Percentiles rank a stretch among this genome's conserved stretches.
These are phyloP conservation scores for Scheffersomyces coipomensis DNA, from an alignment of 805 yeast species.

Conservation along the genomic window DNA sequence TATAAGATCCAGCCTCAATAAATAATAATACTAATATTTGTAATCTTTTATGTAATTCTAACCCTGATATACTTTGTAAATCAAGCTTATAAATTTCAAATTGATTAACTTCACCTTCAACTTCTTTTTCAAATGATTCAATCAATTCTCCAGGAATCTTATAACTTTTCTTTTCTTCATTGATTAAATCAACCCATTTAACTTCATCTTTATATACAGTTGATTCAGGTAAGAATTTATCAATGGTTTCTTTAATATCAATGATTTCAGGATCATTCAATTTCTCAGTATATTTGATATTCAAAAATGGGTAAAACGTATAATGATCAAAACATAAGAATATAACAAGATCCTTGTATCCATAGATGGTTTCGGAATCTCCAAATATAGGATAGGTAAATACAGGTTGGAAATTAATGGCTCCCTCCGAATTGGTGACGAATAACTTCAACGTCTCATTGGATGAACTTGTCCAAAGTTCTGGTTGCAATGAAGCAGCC, in stretches of 20 bases:
- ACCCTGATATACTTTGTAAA: slow-evolving; percentile 38
- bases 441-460: slow-evolving; percentile 63
- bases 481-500: slow-evolving; percentile 51
- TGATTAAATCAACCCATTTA: slow-evolving; percentile 61
- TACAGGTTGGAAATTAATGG: slow-evolving; percentile 62
- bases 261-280: slow-evolving; percentile 53
- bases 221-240: slow-evolving; percentile 59
- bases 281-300: slow-evolving; percentile 54
- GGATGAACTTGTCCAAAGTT: slow-evolving; percentile 72
- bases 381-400: slow-evolving; percentile 96
- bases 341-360: slow-evolving; percentile 69
- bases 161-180: slow-evolving; percentile 45
- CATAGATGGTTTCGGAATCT: slow-evolving; percentile 84
- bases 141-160: slow-evolving; percentile 39
- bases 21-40: slow-evolving; percentile 79
- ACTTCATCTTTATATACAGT: slow-evolving; percentile 62
- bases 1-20: slow-evolving; percentile 92
- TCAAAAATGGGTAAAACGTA: slow-evolving; percentile 72
- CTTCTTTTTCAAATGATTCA: slow-evolving; percentile 28
- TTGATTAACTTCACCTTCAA: slow-evolving; percentile 20
- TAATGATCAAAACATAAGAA: slow-evolving; percentile 68
- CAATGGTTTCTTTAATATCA: slow-evolving; percentile 56
- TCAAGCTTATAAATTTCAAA: slow-evolving; percentile 55
- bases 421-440: slow-evolving; percentile 54
- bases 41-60: slow-evolving; percentile 61